Evolutionary conservation across 2,329 filamentous ascomycete genomes (phyloP), one percentile per base, ranked within the genome.

Genomic region (Colletotrichum plurivorum): DNA sequence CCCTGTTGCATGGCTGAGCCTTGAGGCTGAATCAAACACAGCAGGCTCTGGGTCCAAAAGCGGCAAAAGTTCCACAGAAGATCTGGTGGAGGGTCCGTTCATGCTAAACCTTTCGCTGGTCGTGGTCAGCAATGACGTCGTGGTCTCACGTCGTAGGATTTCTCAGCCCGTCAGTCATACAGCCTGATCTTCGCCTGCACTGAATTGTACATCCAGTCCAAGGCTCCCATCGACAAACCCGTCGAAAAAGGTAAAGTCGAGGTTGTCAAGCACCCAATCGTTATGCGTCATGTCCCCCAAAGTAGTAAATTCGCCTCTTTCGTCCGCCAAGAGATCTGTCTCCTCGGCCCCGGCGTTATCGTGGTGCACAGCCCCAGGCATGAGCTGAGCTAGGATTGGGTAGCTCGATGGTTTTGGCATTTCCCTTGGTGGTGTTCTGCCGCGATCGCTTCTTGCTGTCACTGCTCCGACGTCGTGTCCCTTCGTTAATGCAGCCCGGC

Each of bases 281-380:
- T 27, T 49, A 48, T 46, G 45, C 8, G 13, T 20, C 9, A 49
- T 49, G 18, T 49, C 46, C 9, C 20, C 4, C 8, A 49, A 49
- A 18, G 46, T 13, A 9, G 46, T 18, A 7, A 18, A 16, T 46
- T 18, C 8, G 16, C 16, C 12, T 75, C 20, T 74, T 12, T 56
- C 71, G 58, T 78, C 76, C 36, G 20, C 79, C 56, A 13, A 41
- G 5, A 9, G 1, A 16, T 25, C 31, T 13, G 51, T 10, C 5
- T 16, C 15, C 18, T 20, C 45, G n/a, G 18, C 27, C 27, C 3
- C 27, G 27, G 8, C 27, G 27, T 51, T 52, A 18, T 12, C 20
- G 10, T 43, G 41, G 8, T 49, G 43, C n/a, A 49, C 13, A 39
- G n/a, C 18, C 6, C 48, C 25, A 8, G 56, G 27, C 56, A 59